Evolutionary conservation across 768 basidiomycete genomes (phyloP).

Genomic region (Trametes cubensis): DNA sequence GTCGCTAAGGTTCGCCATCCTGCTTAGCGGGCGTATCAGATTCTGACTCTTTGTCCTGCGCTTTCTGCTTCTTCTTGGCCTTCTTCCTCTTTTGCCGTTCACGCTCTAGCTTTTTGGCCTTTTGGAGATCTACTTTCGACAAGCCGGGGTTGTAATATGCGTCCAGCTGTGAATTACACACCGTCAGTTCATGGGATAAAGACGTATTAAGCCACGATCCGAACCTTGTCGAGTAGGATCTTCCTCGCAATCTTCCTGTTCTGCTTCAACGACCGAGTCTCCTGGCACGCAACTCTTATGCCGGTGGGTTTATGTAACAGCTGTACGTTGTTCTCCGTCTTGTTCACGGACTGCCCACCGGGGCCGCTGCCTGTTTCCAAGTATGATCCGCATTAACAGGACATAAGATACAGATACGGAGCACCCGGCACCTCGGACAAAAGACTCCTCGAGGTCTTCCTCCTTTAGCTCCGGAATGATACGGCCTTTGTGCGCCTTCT

Average conservation of each 20-base stretch:
- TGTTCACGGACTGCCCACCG: constrained; percentile 97
- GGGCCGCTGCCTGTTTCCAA: constrained; percentile 76
- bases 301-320: constrained; percentile 88
- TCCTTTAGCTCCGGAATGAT: constrained; percentile 69
- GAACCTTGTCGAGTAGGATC: constrained; percentile 71
- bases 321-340: constrained; percentile 90
- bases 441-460: constrained; percentile 82
- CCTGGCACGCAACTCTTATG: constrained; percentile 83
- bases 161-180: constrained; percentile 58
- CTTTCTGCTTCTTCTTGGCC: constrained; percentile 63
- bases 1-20: not conserved
- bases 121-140: constrained; percentile 67
- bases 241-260: constrained; percentile 81
- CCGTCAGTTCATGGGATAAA: not conserved
- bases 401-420: not conserved
- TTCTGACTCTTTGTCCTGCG: not conserved
- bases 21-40: not conserved
- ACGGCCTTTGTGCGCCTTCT: constrained; percentile 67
- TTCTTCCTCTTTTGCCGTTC: constrained; percentile 78
- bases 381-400: constrained; percentile 16
- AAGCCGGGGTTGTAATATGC: constrained; percentile 72
- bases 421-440: constrained; percentile 70
- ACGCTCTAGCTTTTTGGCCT: constrained; percentile 75
- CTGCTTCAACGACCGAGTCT: constrained; percentile 79
- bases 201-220: not conserved